Percentiles rank a stretch among this genome's conserved stretches.
phyloP scores from a whole-genome alignment of 768 basidiomycete species.

The Podaxis pistillaris region DNA sequence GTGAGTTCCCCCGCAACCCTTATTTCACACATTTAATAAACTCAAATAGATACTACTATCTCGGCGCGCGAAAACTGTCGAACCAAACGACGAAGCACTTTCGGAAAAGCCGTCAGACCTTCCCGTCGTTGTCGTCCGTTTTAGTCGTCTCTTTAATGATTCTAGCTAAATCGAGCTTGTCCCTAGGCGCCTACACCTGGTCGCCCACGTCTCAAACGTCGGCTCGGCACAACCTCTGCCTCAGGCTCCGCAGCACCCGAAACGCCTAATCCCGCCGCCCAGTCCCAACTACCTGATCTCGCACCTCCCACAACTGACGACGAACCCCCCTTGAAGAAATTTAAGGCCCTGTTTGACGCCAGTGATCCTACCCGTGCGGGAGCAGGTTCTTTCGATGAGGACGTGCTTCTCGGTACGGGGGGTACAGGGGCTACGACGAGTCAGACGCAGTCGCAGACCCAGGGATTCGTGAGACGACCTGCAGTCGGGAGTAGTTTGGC shows the following conservation, averaged over 20 bases:
- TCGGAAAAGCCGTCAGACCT: not conserved
- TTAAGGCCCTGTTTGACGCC: conserved; percentile 68
- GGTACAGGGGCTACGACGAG: conserved; percentile 19
- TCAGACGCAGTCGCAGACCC: conserved; percentile 37
- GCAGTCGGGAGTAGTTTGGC: conserved; percentile 20
- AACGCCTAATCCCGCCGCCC: not conserved
- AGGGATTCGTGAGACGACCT: conserved; percentile 16
- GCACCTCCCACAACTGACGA: conserved; percentile 23
- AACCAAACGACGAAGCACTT: conserved; percentile 22
- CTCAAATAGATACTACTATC: conserved; percentile 26
- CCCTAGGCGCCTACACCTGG: conserved; percentile 39
- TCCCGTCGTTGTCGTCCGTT: conserved; percentile 17
- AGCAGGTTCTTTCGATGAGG: conserved; percentile 26
- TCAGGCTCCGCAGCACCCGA: conserved; percentile 19
- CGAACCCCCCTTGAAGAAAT: conserved; percentile 67
- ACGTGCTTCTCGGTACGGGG: not conserved
- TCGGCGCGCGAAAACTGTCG: conserved; percentile 37
- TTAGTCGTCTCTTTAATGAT: not conserved
- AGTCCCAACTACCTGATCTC: conserved; percentile 18
- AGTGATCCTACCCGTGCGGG: conserved; percentile 40
- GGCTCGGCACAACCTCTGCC: conserved; percentile 35
- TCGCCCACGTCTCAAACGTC: conserved; percentile 53
- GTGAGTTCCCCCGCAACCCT: conserved; percentile 5
- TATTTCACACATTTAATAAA: not conserved
- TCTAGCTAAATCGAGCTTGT: not conserved